phyloP scores from a whole-genome alignment of 2,329 filamentous ascomycete species.

The Exserohilum rostratum region DNA sequence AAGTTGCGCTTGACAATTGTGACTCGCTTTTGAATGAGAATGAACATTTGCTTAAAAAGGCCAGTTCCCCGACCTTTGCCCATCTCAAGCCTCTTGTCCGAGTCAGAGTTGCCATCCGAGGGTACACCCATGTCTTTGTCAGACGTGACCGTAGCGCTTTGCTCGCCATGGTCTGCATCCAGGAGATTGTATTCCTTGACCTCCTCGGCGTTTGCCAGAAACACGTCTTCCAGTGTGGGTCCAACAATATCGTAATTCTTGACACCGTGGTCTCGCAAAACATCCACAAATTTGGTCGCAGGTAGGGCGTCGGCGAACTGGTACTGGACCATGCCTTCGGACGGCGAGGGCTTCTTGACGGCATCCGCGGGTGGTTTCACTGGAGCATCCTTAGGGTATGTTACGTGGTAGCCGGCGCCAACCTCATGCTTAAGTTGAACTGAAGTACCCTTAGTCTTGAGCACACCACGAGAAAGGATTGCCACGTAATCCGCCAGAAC shows the following conservation, averaged over 20 bases:
- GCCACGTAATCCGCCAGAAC: slow-evolving; percentile 87
- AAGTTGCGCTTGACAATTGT: slow-evolving; percentile 80
- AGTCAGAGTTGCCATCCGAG: slow-evolving; percentile 39
- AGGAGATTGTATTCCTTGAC: slow-evolving; percentile 61
- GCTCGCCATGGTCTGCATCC: slow-evolving; percentile 33
- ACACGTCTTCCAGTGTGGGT: slow-evolving; percentile 91
- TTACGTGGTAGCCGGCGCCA: slow-evolving; percentile 82
- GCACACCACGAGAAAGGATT: slow-evolving; percentile 81
- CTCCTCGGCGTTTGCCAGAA: slow-evolving; percentile 84
- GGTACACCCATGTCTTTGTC: slow-evolving; percentile 31
- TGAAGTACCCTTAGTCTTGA: slow-evolving; percentile 82
- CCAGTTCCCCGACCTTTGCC: slow-evolving; percentile 73
- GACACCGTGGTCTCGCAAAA: slow-evolving; percentile 70
- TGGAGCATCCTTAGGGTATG: slow-evolving; percentile 38
- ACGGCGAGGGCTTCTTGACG: slow-evolving; percentile 51
- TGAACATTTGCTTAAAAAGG: slow-evolving; percentile 71
- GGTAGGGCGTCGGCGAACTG: slow-evolving; percentile 71
- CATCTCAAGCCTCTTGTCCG: slow-evolving; percentile 52
- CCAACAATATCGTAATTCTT: slow-evolving; percentile 84
- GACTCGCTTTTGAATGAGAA: slow-evolving; percentile 78
- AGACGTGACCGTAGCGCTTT: slow-evolving; percentile 19
- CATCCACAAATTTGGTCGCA: slow-evolving; percentile 73
- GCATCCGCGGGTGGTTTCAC: slow-evolving; percentile 58
- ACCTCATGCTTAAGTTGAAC: slow-evolving; percentile 82
- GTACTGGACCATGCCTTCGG: slow-evolving; percentile 74